Evolutionary conservation across 306 rosid species (phyloP).

Genomic region (Biancaea sappan): DNA sequence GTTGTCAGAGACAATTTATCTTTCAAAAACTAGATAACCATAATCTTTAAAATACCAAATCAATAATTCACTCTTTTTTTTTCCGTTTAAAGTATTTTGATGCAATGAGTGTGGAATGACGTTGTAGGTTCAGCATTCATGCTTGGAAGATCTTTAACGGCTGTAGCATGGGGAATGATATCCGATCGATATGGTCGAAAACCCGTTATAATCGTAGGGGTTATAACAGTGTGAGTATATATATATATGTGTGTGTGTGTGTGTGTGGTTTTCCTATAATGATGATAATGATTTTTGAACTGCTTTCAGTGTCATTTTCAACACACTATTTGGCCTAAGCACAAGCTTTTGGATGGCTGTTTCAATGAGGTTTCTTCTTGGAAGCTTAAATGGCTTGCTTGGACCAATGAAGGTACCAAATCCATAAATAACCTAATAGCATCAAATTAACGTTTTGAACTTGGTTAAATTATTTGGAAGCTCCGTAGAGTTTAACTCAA

Average conservation of each 20-base stretch:
- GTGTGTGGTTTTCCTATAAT: not conserved
- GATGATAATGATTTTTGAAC: not conserved
- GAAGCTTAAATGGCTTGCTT: conserved; percentile 66
- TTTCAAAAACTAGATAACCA: too few relatives aligned
- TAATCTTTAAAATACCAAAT: too few relatives aligned
- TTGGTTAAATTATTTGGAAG: too few relatives aligned
- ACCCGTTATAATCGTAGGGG: conserved; percentile 60
- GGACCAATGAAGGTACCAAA: conserved; percentile 68
- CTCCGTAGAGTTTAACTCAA: too few relatives aligned
- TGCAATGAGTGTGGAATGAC: not conserved
- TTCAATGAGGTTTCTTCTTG: conserved; percentile 63
- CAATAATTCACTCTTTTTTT: too few relatives aligned
- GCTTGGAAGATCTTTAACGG: conserved; percentile 68
- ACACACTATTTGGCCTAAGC: conserved; percentile 74
- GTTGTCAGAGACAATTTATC: too few relatives aligned
- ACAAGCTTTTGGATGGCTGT: conserved; percentile 79
- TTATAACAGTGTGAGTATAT: conserved; percentile 43
- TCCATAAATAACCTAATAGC: not conserved
- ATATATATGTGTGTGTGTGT: too few relatives aligned
- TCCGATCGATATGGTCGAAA: conserved; percentile 76
- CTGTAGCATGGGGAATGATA: conserved; percentile 61
- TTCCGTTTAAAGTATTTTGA: too few relatives aligned
- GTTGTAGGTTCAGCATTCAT: conserved; percentile 61
- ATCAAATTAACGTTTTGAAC: not conserved
- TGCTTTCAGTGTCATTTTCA: conserved; percentile 55